Base-by-base conservation (phyloP, 2,329 filamentous ascomycete species). In the Ceratocystis smalleyi region DNA sequence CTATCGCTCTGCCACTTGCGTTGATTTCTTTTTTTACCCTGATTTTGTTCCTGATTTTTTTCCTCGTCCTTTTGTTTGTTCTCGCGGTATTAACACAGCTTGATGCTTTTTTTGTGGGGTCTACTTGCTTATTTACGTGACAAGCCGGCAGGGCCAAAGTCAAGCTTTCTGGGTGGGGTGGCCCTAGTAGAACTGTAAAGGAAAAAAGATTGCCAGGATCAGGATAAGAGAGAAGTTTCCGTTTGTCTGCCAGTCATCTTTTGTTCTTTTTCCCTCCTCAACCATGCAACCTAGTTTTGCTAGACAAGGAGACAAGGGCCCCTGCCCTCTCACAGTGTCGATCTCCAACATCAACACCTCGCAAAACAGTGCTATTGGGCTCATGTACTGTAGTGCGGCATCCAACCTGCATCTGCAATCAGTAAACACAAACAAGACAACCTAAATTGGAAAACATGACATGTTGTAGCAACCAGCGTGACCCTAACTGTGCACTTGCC, bases 351-450 rank as follows among this genome's bases (percentile, higher is more conserved):
- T 19, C 7, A 8, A 3, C 43, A 24, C 32, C 49, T 24, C 7
- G 3, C 3, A 32, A 32, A 4, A 61, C 59, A 61, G 59, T 61
- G 59, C 30, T 4, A 5, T 7, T 2, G n/a, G 17, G 24, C 10
- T 10, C 6, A 8, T 8, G 15, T 1, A 61, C 59, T 47, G 59
- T 61, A 27, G 32, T 15, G 43, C 22, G 17, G 32, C 59, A 45
- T 47, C 24, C 59, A 19, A n/a, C 30, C 17, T 61, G 40, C 27
- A 49, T 30, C 24, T 47, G 43, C 27, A 35, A 57, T 57, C 43
- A n/a, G 54, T n/a, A 57, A 57, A 30, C 54, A 61, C 59, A 61
- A 61, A 61, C 59, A 43, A 61, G 59, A 61, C 43, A 61, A 61
- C 43, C n/a, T 61, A 47, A 47, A 47, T 47, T 47, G 8, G 47